phyloP scores from a whole-genome alignment of 2,329 filamentous ascomycete species.

The Fusarium luffae region DNA sequence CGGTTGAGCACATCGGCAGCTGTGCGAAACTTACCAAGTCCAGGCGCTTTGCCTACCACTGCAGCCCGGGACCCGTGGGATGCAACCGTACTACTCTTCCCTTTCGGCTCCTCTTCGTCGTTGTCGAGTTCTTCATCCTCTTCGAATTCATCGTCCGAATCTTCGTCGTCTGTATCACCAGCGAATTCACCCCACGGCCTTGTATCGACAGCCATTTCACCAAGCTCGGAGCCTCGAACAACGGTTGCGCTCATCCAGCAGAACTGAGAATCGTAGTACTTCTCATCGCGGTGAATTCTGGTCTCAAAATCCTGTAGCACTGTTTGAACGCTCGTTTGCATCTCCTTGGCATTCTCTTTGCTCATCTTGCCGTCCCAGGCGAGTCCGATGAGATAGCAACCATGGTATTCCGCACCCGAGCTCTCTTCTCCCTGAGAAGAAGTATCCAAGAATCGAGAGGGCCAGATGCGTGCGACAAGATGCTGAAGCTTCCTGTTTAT shows the following conservation, averaged over 20 bases:
- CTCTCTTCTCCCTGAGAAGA: slow-evolving; percentile 38
- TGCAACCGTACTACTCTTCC: slow-evolving; percentile 15
- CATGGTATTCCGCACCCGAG: slow-evolving; percentile 62
- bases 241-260: slow-evolving; percentile 61
- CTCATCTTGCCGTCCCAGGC: slow-evolving; percentile 49
- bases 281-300: slow-evolving; percentile 58
- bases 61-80: slow-evolving; percentile 21
- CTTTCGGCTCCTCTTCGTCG: slow-evolving; percentile 3
- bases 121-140: slow-evolving; percentile 48
- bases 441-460: slow-evolving; percentile 64
- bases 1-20: slow-evolving; percentile 69
- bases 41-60: slow-evolving; percentile 44
- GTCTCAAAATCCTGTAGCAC: slow-evolving; percentile 61
- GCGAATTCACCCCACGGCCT: slow-evolving; percentile 59
- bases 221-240: slow-evolving; percentile 53
- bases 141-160: slow-evolving; percentile 56
- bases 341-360: slow-evolving; percentile 56
- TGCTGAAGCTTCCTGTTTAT: slow-evolving; percentile 63
- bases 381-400: slow-evolving; percentile 71
- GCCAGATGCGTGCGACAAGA: slow-evolving; percentile 70
- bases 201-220: slow-evolving; percentile 58
- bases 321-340: slow-evolving; percentile 57
- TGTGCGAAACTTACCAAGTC: slow-evolving; percentile 63
- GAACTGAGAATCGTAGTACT: slow-evolving; percentile 60
- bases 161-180: slow-evolving; percentile 52